Conservation (phyloP, 495 filamentous ascomycete species). For the Penicillium taxi region DNA sequence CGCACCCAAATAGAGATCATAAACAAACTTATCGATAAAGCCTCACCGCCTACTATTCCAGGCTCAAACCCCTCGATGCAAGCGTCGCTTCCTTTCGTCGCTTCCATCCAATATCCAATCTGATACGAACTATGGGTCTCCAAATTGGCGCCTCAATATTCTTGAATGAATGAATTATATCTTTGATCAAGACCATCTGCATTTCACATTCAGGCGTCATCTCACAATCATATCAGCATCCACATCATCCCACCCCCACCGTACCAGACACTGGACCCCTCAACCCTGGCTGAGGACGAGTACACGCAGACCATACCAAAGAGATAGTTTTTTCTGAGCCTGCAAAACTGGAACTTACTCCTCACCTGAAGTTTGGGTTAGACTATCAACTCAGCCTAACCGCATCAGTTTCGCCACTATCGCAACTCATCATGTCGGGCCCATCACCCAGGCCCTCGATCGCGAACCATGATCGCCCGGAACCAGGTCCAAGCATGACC, state of each 20-base stretch:
- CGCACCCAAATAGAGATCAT: too few relatives aligned
- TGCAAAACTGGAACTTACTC: neutral
- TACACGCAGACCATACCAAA: neutral
- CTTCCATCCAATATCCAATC: conserved; percentile 4
- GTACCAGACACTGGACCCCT: neutral
- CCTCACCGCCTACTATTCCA: conserved; percentile 15
- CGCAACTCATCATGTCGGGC: conserved; percentile 16
- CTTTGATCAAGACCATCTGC: too few relatives aligned
- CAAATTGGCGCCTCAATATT: too few relatives aligned
- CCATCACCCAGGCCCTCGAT: conserved; percentile 34
- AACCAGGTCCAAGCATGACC: conserved; percentile 23
- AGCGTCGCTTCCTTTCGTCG: conserved; percentile 13
- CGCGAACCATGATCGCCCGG: conserved; percentile 47
- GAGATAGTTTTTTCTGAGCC: too few relatives aligned
- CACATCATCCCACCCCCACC: neutral
- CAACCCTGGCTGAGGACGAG: neutral
- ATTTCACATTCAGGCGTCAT: neutral
- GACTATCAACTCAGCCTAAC: neutral
- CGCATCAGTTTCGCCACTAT: neutral
- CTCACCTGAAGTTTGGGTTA: neutral
- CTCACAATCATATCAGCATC: too few relatives aligned
- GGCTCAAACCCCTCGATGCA: conserved; percentile 20
- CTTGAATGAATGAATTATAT: too few relatives aligned
- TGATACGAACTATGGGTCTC: too few relatives aligned
- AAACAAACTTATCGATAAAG: conserved; percentile 29